These are phyloP conservation scores for Pestalotiopsis sp. DNA, from an alignment of 2,329 filamentous ascomycete species.

Conservation along the genomic window DNA sequence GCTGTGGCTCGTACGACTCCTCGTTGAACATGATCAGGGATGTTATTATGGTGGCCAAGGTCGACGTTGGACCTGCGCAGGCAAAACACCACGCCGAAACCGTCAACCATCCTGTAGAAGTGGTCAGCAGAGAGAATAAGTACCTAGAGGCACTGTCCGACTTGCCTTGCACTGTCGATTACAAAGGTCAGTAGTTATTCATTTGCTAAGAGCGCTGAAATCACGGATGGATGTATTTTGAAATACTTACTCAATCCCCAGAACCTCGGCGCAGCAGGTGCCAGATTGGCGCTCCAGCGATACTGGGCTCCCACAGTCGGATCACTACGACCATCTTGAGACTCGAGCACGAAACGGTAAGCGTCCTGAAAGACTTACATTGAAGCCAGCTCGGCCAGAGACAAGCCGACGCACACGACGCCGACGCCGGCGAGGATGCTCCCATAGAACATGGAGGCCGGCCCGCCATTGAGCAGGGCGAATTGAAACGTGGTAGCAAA, in stretches of 20 bases:
- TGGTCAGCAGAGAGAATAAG: neutral
- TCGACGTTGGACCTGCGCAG: neutral
- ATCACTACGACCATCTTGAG: neutral
- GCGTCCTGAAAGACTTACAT: neutral
- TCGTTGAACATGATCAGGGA: conserved; percentile 1
- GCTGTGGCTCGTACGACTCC: neutral
- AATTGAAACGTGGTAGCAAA: neutral
- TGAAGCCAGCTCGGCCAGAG: conserved; percentile 5
- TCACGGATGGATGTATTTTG: neutral
- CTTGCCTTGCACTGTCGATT: neutral
- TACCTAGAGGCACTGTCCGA: neutral
- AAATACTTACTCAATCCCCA: neutral
- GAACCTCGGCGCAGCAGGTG: neutral
- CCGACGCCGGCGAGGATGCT: neutral
- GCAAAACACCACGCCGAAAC: neutral
- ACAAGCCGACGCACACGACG: neutral
- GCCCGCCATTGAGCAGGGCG: neutral
- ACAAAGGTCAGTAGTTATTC: neutral
- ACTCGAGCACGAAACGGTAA: neutral
- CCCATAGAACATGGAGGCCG: conserved; percentile 6
- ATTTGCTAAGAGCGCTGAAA: neutral
- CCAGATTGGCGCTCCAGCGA: neutral
- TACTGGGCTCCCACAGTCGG: conserved; percentile 7
- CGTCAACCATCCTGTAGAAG: neutral
- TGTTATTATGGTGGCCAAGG: neutral